These are phyloP conservation scores for Trichoderma pleuroti DNA, from an alignment of 2,329 filamentous ascomycete genomes.

Conservation along the genomic window DNA sequence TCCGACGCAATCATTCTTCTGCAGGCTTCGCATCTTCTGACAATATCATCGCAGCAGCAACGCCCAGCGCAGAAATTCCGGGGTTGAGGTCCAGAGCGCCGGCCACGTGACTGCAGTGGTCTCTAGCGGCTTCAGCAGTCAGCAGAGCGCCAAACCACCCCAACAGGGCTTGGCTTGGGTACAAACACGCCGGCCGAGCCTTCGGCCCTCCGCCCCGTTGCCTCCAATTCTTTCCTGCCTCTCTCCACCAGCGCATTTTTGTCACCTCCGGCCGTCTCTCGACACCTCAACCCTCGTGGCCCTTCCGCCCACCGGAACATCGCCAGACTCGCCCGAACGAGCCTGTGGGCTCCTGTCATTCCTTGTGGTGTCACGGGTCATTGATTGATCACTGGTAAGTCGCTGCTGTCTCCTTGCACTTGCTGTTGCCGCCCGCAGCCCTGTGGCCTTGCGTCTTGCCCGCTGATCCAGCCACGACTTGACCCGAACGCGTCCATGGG, in stretches of 20 bases:
- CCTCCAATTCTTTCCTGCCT: constrained; percentile 41
- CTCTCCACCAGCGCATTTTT: constrained; percentile 36
- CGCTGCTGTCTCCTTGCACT: constrained; percentile 25
- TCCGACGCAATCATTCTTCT: neutral
- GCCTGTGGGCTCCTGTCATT: constrained; percentile 27
- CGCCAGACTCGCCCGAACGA: constrained; percentile 27
- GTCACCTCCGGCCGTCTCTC: constrained; percentile 34
- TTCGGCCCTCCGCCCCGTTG: constrained; percentile 26
- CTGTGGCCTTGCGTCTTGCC: constrained; percentile 34
- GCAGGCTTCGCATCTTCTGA: neutral
- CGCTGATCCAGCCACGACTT: constrained; percentile 37
- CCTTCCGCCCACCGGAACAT: constrained; percentile 24
- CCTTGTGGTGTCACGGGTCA: constrained; percentile 36
- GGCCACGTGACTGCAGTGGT: constrained; percentile 14
- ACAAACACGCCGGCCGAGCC: constrained; percentile 30
- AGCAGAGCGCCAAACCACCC: constrained; percentile 15
- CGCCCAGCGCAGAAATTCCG: neutral
- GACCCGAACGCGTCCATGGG: constrained; percentile 35
- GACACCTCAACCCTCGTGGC: constrained; percentile 33
- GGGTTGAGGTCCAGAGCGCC: neutral
- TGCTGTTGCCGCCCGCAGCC: constrained; percentile 31
- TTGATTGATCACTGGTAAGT: constrained; percentile 53
- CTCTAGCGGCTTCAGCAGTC: constrained; percentile 12
- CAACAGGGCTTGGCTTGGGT: constrained; percentile 24
- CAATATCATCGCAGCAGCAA: neutral